Base-by-base conservation (phyloP, 208 protist genomes). In the Trypanosoma melophagium region DNA sequence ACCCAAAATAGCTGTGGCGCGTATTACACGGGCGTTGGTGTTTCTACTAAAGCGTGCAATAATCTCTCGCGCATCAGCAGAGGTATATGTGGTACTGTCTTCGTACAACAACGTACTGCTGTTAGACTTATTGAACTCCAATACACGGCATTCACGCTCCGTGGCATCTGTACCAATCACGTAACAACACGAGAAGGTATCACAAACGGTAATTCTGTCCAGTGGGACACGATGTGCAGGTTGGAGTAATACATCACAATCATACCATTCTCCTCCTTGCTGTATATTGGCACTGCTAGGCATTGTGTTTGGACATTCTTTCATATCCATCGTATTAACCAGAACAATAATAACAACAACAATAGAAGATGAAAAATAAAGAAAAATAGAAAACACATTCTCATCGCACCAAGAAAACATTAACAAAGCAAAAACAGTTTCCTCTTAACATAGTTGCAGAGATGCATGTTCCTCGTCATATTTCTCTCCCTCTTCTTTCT, bases 1-100 rank as follows among this genome's bases (percentile, higher is more conserved):
- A 7, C 96, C 95, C 28, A 96, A 66, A 22, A 95, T 41, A 2
- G 74, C 87, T 38, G 79, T 79, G 5, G 73, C 83, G 16, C 62
- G 64, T 17, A 77, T 24, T 31, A 78, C 60, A 0, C 44, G 19
- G 14, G 52, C 19, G 8, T 35, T 62, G 45, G 13, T 55, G 28
- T 81, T 68, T 8, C 49, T 70, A 13, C 42, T 69, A 13, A 86
- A 47, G 12, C 60, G 60, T 19, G 60, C 61, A 12, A 85, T 68
- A 40, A 87, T 58, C 25, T 73, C 61, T 7, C 76, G 54, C 17
- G 77, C 74, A 44, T 90, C 77, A 2, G 55, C 73, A 25, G 50
- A 63, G 1, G 80, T 79, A 42, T 66, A 52, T 17, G 50, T 14
- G 0, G 13, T 55, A n/a, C 19, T 40, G 22, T 49, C 40, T 13